Evolutionary conservation across 257 asterid species (phyloP), one percentile per base, ranked within the genome.

Genomic region (Petrea volubilis): DNA sequence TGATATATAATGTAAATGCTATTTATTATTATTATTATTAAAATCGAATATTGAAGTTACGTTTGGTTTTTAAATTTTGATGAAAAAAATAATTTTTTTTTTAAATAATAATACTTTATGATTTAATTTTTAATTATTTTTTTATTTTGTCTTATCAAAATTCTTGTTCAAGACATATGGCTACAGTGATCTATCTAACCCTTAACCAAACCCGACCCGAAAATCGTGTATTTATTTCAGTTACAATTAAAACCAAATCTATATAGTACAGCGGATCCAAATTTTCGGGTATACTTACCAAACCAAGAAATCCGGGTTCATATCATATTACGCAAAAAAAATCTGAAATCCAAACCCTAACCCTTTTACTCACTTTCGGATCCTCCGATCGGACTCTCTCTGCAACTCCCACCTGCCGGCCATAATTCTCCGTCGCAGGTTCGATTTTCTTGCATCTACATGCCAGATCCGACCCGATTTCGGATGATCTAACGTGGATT

Each of bases 321-420:
- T 68, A 17, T 67, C 77, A 51, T n/a, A n/a, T 10, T 31, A 53
- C 34, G 67, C 84, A 69, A 82, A 64, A 58, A 67, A 7, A 11
- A 74, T 77, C 73, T 68, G 66, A 74, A 41, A 77, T 75, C 95
- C 93, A 78, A 68, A 78, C 86, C 82, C 90, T 85, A 69, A 79
- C 86, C 84, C 82, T 62, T 44, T 76, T 62, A 38, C 57, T 11
- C 47, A 44, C 29, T 70, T 36, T 79, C 96, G 97, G 97, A 79
- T 88, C 93, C 82, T 78, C 85, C 87, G 76, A 67, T 81, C 88
- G 87, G 90, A 75, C 73, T 74, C 46, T 62, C 73, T 25, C 86
- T 6, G 76, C 64, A 56, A 17, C 72, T 64, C 41, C 71, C 69
- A 24, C 70, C 79, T n/a, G 6, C 74, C 77, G 58, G 9, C 44